Percentiles rank a stretch among this genome's conserved stretches.
Conservation (phyloP, 768 basidiomycete species). For the Naganishia vaughanmartiniae region DNA sequence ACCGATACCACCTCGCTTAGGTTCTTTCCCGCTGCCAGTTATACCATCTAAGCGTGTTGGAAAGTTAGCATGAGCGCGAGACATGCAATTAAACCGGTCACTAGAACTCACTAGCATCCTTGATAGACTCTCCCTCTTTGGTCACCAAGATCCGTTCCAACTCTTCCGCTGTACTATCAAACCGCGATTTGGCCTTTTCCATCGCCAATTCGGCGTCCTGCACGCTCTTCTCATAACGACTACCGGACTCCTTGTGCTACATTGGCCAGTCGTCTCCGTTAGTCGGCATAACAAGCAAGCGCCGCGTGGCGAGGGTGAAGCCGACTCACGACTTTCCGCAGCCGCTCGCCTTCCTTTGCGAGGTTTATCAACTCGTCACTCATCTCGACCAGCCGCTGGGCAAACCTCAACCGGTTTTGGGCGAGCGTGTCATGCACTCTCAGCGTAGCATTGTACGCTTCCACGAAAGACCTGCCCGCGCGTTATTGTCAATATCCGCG, state of each 20-base stretch:
- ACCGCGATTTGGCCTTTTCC: conserved; percentile 81
- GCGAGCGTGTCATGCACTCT: conserved; percentile 84
- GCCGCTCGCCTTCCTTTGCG: conserved; percentile 89
- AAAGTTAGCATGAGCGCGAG: conserved; percentile 41
- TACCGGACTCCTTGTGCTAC: conserved; percentile 86
- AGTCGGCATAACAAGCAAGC: not conserved
- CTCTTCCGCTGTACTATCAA: conserved; percentile 89
- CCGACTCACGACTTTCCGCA: conserved; percentile 70
- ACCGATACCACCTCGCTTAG: conserved; percentile 64
- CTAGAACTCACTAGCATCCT: conserved; percentile 59
- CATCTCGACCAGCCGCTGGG: conserved; percentile 89
- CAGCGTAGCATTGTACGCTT: conserved; percentile 83
- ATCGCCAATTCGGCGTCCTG: conserved; percentile 81
- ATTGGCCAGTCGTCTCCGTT: not conserved
- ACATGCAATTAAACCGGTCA: conserved; percentile 26
- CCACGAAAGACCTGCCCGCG: conserved; percentile 57
- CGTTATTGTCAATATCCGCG: conserved; percentile 54
- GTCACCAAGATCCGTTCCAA: conserved; percentile 84
- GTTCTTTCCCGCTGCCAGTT: conserved; percentile 68
- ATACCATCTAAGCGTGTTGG: conserved; percentile 49
- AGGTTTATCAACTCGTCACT: conserved; percentile 84
- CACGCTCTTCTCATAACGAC: conserved; percentile 79
- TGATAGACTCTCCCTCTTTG: conserved; percentile 90
- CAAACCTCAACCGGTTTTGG: conserved; percentile 80
- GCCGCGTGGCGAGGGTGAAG: not conserved